Evolutionary conservation across 352 stramenopile genomes (phyloP).

Genomic region (Pythium aquatile): DNA sequence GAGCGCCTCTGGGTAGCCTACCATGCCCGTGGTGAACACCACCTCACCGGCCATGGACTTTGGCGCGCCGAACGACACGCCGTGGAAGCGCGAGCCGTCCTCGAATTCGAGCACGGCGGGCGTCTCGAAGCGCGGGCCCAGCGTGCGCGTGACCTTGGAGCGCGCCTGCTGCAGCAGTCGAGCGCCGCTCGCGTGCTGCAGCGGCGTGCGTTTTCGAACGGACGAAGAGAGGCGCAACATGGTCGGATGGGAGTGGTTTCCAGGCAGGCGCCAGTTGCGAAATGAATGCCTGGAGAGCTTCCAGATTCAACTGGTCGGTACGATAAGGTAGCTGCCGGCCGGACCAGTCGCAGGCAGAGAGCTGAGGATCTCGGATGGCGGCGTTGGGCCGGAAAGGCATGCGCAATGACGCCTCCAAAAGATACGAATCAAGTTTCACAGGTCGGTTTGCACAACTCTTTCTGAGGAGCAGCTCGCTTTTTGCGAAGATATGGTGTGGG

Average conservation of each 20-base stretch:
- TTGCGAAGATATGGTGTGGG: conserved; percentile 18
- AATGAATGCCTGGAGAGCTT: conserved; percentile 17
- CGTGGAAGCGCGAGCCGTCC: conserved; percentile 72
- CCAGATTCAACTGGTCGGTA: neutral
- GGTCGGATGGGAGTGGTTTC: neutral
- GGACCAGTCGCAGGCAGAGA: neutral
- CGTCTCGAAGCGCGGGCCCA: conserved; percentile 79
- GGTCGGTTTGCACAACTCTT: conserved; percentile 25
- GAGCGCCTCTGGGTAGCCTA: conserved; percentile 98
- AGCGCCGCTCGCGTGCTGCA: conserved; percentile 65
- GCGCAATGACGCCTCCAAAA: conserved; percentile 31
- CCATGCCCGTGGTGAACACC: conserved; percentile 99
- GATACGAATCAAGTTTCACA: conserved; percentile 28
- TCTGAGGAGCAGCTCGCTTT: neutral
- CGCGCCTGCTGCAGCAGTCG: conserved; percentile 56
- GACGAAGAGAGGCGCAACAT: conserved; percentile 75
- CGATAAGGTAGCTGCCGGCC: neutral
- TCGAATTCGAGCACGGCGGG: conserved; percentile 83
- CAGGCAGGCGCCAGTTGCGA: conserved; percentile 15
- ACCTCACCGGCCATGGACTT: conserved; percentile 93
- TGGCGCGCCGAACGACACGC: conserved; percentile 80
- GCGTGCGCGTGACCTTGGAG: conserved; percentile 71
- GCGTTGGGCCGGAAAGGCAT: conserved; percentile 7
- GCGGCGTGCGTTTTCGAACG: conserved; percentile 56
- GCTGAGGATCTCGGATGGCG: neutral